These are phyloP conservation scores for Yarrowia sp. DNA, from an alignment of 805 yeast species.

Conservation along the genomic window DNA sequence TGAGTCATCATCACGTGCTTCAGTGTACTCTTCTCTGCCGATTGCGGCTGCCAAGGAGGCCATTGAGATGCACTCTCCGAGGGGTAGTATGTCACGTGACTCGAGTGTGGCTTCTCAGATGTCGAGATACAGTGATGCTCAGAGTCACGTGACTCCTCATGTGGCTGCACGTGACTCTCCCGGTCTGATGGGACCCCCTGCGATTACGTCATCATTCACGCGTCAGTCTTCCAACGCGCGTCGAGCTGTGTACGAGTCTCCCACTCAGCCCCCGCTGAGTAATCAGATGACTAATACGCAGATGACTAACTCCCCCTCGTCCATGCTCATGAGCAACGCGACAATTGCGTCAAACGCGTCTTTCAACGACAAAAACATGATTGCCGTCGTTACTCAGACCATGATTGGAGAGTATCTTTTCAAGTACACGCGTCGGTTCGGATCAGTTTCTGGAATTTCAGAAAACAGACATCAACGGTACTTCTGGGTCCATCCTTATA, in stretches of 20 bases:
- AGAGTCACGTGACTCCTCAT: neutral
- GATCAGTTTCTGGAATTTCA: slow-evolving; percentile 59
- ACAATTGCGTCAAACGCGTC: slow-evolving; percentile 34
- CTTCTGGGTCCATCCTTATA: slow-evolving; percentile 96
- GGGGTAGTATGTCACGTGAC: slow-evolving; percentile 5
- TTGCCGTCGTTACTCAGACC: slow-evolving; percentile 85
- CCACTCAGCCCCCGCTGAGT: neutral
- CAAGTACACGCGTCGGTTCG: slow-evolving; percentile 79
- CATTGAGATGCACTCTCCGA: slow-evolving; percentile 20
- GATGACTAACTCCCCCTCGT: neutral
- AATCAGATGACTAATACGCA: neutral
- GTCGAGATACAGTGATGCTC: neutral
- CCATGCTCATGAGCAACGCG: slow-evolving; percentile 28
- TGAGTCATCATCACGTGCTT: neutral
- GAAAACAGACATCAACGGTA: slow-evolving; percentile 85
- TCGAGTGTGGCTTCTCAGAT: neutral
- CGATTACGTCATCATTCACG: neutral
- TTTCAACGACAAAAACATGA: slow-evolving; percentile 54
- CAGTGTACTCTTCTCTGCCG: neutral
- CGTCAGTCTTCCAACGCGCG: neutral
- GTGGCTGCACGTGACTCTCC: neutral
- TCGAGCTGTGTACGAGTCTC: slow-evolving; percentile 14
- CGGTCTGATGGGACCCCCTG: slow-evolving; percentile 17
- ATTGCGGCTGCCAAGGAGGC: slow-evolving; percentile 24
- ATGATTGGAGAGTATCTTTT: slow-evolving; percentile 87